phyloP scores from a whole-genome alignment of 371 early-diverging fungal species.

The Apophysomyces sp. region DNA sequence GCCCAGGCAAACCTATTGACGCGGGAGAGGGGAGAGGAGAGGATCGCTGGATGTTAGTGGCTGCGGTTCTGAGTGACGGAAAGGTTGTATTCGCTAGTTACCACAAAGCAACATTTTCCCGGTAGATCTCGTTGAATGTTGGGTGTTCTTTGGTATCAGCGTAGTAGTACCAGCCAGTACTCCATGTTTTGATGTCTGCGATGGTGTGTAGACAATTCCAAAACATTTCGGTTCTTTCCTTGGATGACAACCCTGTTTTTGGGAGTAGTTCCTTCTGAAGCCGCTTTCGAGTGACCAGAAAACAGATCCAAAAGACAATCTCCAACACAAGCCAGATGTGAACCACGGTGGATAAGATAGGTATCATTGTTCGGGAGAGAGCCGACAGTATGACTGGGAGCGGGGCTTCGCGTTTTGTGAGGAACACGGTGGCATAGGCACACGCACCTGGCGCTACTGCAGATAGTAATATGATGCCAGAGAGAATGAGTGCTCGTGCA shows the following conservation, averaged over 20 bases:
- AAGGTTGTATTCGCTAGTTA: no score
- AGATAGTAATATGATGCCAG: neutral
- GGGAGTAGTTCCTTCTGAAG: constrained; percentile 28
- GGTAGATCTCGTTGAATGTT: constrained; percentile 38
- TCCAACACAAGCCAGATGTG: constrained; percentile 42
- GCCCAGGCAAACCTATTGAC: constrained; percentile 55
- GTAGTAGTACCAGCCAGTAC: constrained; percentile 53
- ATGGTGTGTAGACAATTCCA: constrained; percentile 46
- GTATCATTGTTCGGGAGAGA: constrained; percentile 4
- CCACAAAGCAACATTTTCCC: constrained; percentile 53
- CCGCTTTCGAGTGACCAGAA: constrained; percentile 20
- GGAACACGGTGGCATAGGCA: neutral
- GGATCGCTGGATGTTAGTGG: neutral
- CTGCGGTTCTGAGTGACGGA: neutral
- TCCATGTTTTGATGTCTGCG: constrained; percentile 38
- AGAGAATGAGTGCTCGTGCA: constrained; percentile 2
- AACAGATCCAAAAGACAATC: constrained; percentile 43
- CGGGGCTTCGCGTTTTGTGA: neutral
- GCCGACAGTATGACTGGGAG: neutral
- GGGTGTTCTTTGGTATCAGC: constrained; percentile 34
- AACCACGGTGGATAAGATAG: constrained; percentile 21
- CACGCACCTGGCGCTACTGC: constrained; percentile 6
- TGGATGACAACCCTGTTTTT: constrained; percentile 12
- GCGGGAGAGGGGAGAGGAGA: neutral
- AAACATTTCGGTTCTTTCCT: constrained; percentile 34